phyloP scores from a whole-genome alignment of 1,139 yeast species.

The Arxiozyma telluris region DNA sequence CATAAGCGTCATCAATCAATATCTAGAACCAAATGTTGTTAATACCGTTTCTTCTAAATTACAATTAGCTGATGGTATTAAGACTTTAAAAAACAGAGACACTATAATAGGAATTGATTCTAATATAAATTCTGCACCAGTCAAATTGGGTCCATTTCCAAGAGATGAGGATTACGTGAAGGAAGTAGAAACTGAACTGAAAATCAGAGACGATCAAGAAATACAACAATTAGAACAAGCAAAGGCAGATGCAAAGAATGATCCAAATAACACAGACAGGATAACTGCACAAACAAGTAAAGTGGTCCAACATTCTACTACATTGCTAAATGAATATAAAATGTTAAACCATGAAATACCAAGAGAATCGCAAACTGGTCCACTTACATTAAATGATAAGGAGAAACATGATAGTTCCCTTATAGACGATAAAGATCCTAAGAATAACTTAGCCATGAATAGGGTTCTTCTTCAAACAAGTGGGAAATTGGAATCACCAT shows the following conservation, averaged over 20 bases:
- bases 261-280: not conserved
- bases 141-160: constrained; percentile 76
- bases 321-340: constrained; percentile 4
- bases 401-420: constrained; percentile 1
- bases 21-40: constrained; percentile 57
- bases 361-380: constrained; percentile 1
- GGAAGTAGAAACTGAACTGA: constrained; percentile 78
- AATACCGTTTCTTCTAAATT: constrained; percentile 26
- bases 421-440: constrained; percentile 8
- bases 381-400: constrained; percentile 2
- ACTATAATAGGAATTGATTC: constrained; percentile 45
- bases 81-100: constrained; percentile 34
- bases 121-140: constrained; percentile 55
- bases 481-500: constrained; percentile 49
- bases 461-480: constrained; percentile 4
- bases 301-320: constrained; percentile 10
- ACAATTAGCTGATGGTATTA: constrained; percentile 28
- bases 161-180: constrained; percentile 74
- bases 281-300: not conserved
- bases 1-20: constrained; percentile 78
- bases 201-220: constrained; percentile 58
- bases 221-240: constrained; percentile 13
- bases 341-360: not conserved
- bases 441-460: constrained; percentile 30
- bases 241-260: not conserved